Base-by-base conservation (phyloP, 1,284 basidiomycete genomes). In the Termitomyces sp. region DNA sequence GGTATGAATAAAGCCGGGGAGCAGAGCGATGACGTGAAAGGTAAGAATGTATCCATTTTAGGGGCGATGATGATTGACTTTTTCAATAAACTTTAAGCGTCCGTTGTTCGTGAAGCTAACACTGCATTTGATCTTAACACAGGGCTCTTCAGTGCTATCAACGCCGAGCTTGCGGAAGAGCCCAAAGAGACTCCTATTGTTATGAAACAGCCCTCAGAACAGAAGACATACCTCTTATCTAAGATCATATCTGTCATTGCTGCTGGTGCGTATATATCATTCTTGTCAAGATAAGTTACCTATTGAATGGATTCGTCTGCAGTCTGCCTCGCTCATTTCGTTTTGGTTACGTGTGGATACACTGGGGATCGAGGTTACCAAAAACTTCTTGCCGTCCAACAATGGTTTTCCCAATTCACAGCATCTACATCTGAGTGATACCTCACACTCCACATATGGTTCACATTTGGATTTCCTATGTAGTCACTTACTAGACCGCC, bases 1-100 rank as follows among this genome's bases (percentile, higher is more conserved):
- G 88, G 88, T 0, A 86, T 93, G 83, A 83, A 92, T 63, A 70
- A 71, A 36, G 87, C 79, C 46, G 84, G 73, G 6, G 80, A 77
- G 8, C 77, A 81, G 55, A 73, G 83, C 50, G 60, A 69, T 54
- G 72, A 73, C 30, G 69, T 82, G 42, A 88, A 90, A 75, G 76
- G 86, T 75, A 60, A 57, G 62, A 39, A 28, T 13, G 36, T 24
- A 26, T 45, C 15, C 26, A 30, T 48, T 48, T 48, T 33, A 51
- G 28, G 55, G 47, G 47, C 45, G 33, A 10, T 51, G 8, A 34
- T 49, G 33, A 36, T 52, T 50, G 28, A 40, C 46, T 21, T 43
- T 24, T 50, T 12, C 10, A 21, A 13, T 12, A n/a, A 6, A 57
- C 9, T 57, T n/a, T 31, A 43, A 78, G 77, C 62, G 34, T 66